Evolutionary conservation across 2,329 filamentous ascomycete species (phyloP), one percentile per base, ranked within the genome.

Genomic region (Monosporascus sp.): DNA sequence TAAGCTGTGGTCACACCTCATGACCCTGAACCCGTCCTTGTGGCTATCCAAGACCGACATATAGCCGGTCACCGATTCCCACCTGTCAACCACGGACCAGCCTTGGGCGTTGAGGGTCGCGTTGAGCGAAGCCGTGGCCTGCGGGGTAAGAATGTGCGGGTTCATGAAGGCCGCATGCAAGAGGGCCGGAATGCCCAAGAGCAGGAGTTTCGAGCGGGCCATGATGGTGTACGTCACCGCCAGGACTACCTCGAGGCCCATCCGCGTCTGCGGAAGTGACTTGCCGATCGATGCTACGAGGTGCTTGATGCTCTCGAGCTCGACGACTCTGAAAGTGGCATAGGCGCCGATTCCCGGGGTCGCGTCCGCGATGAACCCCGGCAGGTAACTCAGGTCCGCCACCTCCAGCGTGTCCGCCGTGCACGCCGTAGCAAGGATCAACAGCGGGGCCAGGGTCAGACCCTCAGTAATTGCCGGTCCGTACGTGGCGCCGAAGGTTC

Each of bases 1-100:
- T 34, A 99, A 78, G 64, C 91, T 96, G 69, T 99, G 94, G 64
- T 97, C 94, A 68, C 91, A 97, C 55, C 94, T 84, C 78, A 99
- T 82, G 17, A 92, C 83, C 2, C 91, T 82, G 70, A 89, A 97
- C 1, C 85, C 81, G 39, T 83, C 77, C 5, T 85, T 72, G 7
- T 78, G 66, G 66, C 85, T 94, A 60, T 99, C 89, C 25, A 97
- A 68, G 1, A 99, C 89, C 0, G 93, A 96, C 44, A 99, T 78
- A 65, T 99, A 97, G 6, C 94, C 94, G 0, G 94, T 97, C 48
- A 88, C 71, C 0, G 91, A 96, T 70, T 97, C 94, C 59, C 82
- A 79, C 11, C 94, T 85, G 47, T 91, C 92, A 45, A 97, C 68
- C 1, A 97, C 72, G 1, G 82, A 80, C 80, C 86, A 97, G 17